Evolutionary conservation across 1,284 basidiomycete species (phyloP), one percentile per base, ranked within the genome.

Genomic region (Ganoderma lucidum): DNA sequence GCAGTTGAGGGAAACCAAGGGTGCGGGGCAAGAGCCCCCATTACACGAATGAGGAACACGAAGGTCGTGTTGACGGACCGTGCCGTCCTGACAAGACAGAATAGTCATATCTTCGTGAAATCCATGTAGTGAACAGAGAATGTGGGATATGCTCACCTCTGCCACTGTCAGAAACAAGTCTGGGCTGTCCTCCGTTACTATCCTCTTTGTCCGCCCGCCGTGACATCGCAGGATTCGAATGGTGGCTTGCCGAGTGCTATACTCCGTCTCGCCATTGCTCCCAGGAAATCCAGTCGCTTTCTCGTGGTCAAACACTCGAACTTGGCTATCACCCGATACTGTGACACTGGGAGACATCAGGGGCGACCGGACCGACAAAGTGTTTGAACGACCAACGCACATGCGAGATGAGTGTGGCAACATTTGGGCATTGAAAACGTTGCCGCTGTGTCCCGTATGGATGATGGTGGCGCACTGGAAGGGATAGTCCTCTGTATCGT

Each of bases 391-490:
- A 12, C 23, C 6, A 30, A 80, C 85, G 80, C 75, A 91, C 90
- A 91, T 89, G 70, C 88, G 83, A 48, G 87, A 84, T 23, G 91
- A 91, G 75, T 89, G 83, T 0, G 96, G 95, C 1, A 97, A 84
- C 86, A 94, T 93, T 65, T 94, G 90, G 2, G 90, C 90, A 68
- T 90, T 92, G 83, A 98, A 98, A 69, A 98, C 96, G 78, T 98
- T 98, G 19, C 87, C 89, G 37, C 83, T 85, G 81, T 98, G 96
- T 1, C 94, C 95, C 0, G 94, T 96, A 15, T 86, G 78, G 69
- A 96, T 90, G 70, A 88, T 87, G 51, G 83, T 83, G 69, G 83
- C 87, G 78, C 87, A 92, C 67, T 80, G 83, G 79, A 87, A 94
- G 64, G 89, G 93, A 80, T 83, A 92, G 74, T 80, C 70, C 14